Conservation (phyloP, 2,329 filamentous ascomycete species). For the Coniochaeta pulveracea region DNA sequence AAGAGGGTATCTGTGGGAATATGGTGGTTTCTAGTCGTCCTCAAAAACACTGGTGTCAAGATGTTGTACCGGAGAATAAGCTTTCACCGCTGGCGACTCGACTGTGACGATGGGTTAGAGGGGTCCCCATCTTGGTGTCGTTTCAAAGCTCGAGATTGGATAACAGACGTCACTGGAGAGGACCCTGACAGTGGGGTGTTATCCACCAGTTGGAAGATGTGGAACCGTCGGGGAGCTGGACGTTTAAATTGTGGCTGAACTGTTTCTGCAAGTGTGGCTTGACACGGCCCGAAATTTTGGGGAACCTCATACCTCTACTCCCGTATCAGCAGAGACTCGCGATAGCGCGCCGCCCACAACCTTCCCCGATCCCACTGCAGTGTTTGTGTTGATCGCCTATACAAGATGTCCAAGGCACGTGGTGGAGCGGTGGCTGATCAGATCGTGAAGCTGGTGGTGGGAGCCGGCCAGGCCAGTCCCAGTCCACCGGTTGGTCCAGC, state of each 20-base stretch:
- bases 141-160: not conserved
- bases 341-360: too few species aligned
- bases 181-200: slow-evolving; percentile 4
- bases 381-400: too few species aligned
- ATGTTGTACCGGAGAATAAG: not conserved
- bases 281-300: slow-evolving; percentile 1
- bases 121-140: not conserved
- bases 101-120: too few species aligned
- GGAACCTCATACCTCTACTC: not conserved
- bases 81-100: slow-evolving; percentile 2
- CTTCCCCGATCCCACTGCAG: too few species aligned
- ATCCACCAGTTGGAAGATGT: too few species aligned
- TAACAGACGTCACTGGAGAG: not conserved
- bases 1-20: not conserved
- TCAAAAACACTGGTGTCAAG: too few species aligned
- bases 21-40: not conserved
- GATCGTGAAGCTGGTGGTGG: slow-evolving; percentile 95
- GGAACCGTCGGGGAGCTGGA: too few species aligned
- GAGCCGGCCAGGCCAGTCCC: slow-evolving; percentile 86
- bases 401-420: slow-evolving; percentile 41
- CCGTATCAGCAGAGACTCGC: too few species aligned
- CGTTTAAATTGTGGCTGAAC: too few species aligned
- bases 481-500: slow-evolving; percentile 94
- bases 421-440: slow-evolving; percentile 41
- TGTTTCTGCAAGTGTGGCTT: slow-evolving; percentile 4